Evolutionary conservation across 148 eudicot genomes (phyloP).

Genomic region (Dianthus caryophyllus): DNA sequence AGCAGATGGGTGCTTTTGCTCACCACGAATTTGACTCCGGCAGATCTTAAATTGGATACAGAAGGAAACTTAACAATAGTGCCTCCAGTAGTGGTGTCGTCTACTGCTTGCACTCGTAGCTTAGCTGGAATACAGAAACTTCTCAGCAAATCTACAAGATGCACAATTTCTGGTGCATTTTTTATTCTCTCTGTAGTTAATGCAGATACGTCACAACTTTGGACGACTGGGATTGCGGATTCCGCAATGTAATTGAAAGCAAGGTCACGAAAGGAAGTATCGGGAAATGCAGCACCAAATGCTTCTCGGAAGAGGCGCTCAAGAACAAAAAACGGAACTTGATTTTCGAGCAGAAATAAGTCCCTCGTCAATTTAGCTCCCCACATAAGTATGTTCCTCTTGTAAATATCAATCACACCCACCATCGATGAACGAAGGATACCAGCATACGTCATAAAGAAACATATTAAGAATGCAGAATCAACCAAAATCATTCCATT

Average conservation of each 20-base stretch:
- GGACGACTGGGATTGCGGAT: neutral
- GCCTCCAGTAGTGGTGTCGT: too few relatives aligned
- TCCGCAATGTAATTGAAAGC: neutral
- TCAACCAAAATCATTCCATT: too few relatives aligned
- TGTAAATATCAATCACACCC: neutral
- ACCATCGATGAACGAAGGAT: neutral
- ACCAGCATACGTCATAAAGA: neutral
- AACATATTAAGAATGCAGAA: conserved; percentile 17
- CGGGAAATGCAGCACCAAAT: neutral
- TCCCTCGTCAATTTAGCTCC: neutral
- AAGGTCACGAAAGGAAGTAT: neutral
- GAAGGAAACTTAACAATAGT: neutral
- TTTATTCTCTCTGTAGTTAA: neutral
- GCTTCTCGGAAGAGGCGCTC: conserved; percentile 5
- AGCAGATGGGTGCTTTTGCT: conserved; percentile 5
- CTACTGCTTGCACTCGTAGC: too few relatives aligned
- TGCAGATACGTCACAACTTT: neutral
- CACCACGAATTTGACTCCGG: conserved; percentile 9
- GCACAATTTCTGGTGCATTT: conserved; percentile 2
- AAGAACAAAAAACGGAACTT: conserved; percentile 21
- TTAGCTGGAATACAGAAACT: too few relatives aligned
- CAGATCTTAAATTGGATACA: conserved; percentile 5
- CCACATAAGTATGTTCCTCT: neutral
- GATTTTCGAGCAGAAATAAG: conserved; percentile 19
- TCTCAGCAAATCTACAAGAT: neutral